Evolutionary conservation across 2,329 filamentous ascomycete genomes (phyloP).

Genomic region (Tolypocladium amazonense): DNA sequence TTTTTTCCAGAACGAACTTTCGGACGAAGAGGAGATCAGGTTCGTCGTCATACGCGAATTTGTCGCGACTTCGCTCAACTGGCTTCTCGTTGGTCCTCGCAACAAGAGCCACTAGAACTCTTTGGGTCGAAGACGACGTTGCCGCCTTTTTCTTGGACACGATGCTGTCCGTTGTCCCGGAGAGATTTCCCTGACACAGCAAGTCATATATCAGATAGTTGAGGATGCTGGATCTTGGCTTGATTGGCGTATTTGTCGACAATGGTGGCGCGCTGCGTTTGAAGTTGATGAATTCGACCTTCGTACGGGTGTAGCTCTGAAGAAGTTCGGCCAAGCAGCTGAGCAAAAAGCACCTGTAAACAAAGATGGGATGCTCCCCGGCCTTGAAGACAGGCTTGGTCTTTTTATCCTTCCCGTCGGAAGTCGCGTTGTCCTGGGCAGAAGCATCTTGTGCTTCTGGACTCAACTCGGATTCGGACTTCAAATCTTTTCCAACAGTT

Average conservation of each 20-base stretch:
- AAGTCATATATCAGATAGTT: slow-evolving; percentile 88
- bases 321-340: slow-evolving; percentile 86
- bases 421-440: slow-evolving; percentile 16
- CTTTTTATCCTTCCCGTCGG: slow-evolving; percentile 50
- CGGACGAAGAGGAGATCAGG: slow-evolving; percentile 83
- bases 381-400: slow-evolving; percentile 74
- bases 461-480: slow-evolving; percentile 20
- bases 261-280: slow-evolving; percentile 82
- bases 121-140: slow-evolving; percentile 78
- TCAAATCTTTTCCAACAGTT: slow-evolving; percentile 29
- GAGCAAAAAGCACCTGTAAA: slow-evolving; percentile 91
- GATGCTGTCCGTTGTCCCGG: slow-evolving; percentile 63
- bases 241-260: slow-evolving; percentile 78
- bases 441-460: slow-evolving; percentile 14
- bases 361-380: slow-evolving; percentile 89
- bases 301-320: slow-evolving; percentile 84
- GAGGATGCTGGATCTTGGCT: slow-evolving; percentile 82
- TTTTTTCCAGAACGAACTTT: slow-evolving; percentile 88
- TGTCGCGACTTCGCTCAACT: slow-evolving; percentile 43
- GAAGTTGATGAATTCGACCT: slow-evolving; percentile 99
- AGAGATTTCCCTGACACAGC: slow-evolving; percentile 48
- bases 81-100: slow-evolving; percentile 75
- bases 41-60: slow-evolving; percentile 63
- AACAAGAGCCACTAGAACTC: slow-evolving; percentile 76
- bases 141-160: slow-evolving; percentile 73